Evolutionary conservation across 257 asterid species (phyloP), one percentile per base, ranked within the genome.

Genomic region (Linaria vulgaris): DNA sequence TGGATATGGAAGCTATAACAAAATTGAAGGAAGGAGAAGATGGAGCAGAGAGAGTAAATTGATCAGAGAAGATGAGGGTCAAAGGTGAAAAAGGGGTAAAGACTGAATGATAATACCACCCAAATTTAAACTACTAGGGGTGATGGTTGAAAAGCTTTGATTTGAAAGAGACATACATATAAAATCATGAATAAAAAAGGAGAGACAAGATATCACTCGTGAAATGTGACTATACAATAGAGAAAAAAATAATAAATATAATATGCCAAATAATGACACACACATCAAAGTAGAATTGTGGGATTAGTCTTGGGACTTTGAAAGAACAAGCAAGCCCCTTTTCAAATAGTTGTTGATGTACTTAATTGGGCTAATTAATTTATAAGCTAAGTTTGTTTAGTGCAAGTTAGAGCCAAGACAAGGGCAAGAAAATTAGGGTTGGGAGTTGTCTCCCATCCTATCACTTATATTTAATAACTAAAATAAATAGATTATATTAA

Each of bases 361-460:
- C 62, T 37, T 55, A 13, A 3, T 27, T 27, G 47, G 41, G 46
- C 41, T 12, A 55, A 49, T 11, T 56, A 52, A 59, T 48, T 27
- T 21, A 54, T 44, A 58, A 41, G 38, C 45, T 57, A 52, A 63
- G 45, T 59, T 11, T 38, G 5, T 15, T 59, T 48, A 0, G 12
- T 41, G 25, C 34, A 47, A 5, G 38, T 41, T 50, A 66, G 56
- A 67, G 66, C 74, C 69, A 75, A 81, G 94, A 83, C 87, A 85
- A 53, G 82, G 61, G 65, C 72, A 77, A 55, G 84, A 78, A 85
- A n/a, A 77, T 79, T 83, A 83, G 95, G 96, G 96, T 77, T 77
- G 74, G 61, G 45, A 77, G 83, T 65, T 74, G 58, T 77, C 77
- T 56, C 73, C 70, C 72, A 23, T 63, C 22, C 20, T 27, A 27